Evolutionary conservation across 805 yeast genomes (phyloP).

Genomic region (Wickerhamiella alocasiicola): DNA sequence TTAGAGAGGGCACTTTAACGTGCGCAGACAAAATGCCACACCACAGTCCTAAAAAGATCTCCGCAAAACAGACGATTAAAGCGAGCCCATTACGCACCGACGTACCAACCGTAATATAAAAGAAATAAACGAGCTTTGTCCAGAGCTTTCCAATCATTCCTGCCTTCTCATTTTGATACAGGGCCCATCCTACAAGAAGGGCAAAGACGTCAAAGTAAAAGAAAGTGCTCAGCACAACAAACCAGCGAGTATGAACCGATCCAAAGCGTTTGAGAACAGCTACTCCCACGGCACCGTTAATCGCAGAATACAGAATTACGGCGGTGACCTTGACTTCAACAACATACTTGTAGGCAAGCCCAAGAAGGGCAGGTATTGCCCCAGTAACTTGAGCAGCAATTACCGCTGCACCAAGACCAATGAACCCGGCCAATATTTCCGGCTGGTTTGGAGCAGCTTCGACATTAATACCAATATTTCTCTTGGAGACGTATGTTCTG

Average conservation of each 20-base stretch:
- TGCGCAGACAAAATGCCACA: not conserved
- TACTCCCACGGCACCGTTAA: not conserved
- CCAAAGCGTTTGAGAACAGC: not conserved
- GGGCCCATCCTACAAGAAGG: not conserved
- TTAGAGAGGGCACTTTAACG: not conserved
- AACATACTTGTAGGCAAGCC: not conserved
- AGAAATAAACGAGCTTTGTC: not conserved
- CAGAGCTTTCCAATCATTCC: not conserved
- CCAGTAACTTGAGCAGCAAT: not conserved
- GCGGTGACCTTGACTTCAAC: not conserved
- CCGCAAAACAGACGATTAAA: not conserved
- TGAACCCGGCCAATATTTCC: not conserved
- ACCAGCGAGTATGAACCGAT: not conserved
- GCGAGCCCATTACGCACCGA: not conserved
- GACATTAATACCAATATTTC: not conserved
- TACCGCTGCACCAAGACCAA: not conserved
- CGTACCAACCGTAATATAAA: not conserved
- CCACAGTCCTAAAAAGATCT: not conserved
- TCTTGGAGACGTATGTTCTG: not conserved
- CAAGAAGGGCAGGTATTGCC: not conserved
- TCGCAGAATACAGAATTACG: not conserved
- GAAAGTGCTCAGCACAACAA: not conserved
- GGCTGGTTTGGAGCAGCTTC: not conserved
- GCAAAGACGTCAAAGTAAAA: not conserved
- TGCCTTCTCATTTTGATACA: not conserved